Conservation (phyloP, 164 flowering plant genomes). For the grape (Vitis vinifera) region ASM3070453v1 NC_081819.1:3048001-3048500, state of each 20-base stretch:
- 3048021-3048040: constrained; percentile 53
- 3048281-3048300: constrained; percentile 34
- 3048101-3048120: constrained; percentile 49
- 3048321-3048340: constrained; percentile 47
- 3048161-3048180: constrained; percentile 27
- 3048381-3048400: constrained; percentile 29
- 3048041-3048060: constrained; percentile 30
- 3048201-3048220: constrained; percentile 41
- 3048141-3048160: constrained; percentile 21
- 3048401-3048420: constrained; percentile 25
- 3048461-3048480: constrained; percentile 46
- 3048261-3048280: constrained; percentile 31
- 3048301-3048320: constrained; percentile 42
- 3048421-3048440: constrained; percentile 47
- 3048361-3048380: constrained; percentile 23
- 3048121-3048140: constrained; percentile 49
- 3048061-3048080: constrained; percentile 41
- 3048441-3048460: constrained; percentile 36
- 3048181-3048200: constrained; percentile 28
- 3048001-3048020: constrained; percentile 42
- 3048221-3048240: constrained; percentile 47
- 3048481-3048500: constrained; percentile 43
- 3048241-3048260: constrained; percentile 46
- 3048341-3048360: constrained; percentile 34
- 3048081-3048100: constrained; percentile 42